phyloP scores from a whole-genome alignment of 2,329 filamentous ascomycete species.

The Aspergillus texensis region DNA sequence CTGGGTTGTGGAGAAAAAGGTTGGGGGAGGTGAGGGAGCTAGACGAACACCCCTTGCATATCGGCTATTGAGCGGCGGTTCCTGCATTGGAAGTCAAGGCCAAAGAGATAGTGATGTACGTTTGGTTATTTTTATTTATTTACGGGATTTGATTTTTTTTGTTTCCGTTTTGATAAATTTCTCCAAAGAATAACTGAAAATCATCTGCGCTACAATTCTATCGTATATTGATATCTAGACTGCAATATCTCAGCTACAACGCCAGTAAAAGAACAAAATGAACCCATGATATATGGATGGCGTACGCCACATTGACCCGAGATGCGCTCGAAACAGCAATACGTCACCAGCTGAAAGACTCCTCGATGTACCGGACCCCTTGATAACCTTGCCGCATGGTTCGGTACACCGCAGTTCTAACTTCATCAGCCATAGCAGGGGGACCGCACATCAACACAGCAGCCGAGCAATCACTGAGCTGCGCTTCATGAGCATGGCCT shows the following conservation, averaged over 20 bases:
- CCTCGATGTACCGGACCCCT: constrained; percentile 50
- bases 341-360: constrained; percentile 46
- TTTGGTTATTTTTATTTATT: background rate
- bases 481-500: constrained; percentile 34
- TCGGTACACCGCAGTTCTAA: constrained; percentile 42
- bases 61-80: background rate
- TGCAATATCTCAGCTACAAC: background rate
- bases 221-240: background rate
- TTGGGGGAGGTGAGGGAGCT: no score
- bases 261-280: background rate
- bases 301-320: background rate
- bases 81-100: no score
- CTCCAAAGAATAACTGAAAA: background rate
- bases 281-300: background rate
- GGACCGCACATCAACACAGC: constrained; percentile 52
- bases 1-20: no score
- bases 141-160: background rate
- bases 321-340: background rate
- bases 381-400: constrained; percentile 36
- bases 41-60: no score
- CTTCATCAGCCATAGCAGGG: constrained; percentile 49
- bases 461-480: constrained; percentile 28
- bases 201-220: background rate
- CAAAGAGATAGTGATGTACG: background rate
- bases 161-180: background rate